A percentile compares a stretch with the other conserved stretches of the same genome.
Conservation (phyloP, 2,329 filamentous ascomycete species). For the Gyromitra esculenta region DNA sequence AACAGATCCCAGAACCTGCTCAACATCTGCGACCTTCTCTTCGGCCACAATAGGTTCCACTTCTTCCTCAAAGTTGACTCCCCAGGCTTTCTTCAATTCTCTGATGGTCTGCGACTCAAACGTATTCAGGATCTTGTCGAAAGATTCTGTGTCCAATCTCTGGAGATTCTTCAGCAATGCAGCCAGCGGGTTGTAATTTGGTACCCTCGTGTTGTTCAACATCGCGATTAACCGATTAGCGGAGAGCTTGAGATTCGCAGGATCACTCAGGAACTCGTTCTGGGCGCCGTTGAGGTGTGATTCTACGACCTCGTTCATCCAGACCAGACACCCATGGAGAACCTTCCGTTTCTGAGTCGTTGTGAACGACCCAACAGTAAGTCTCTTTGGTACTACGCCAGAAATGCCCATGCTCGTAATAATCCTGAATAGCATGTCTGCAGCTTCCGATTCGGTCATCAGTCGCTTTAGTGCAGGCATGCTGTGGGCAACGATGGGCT, state of each 20-base stretch:
- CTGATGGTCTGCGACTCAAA: conserved; percentile 56
- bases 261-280: conserved; percentile 57
- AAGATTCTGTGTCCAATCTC: conserved; percentile 52
- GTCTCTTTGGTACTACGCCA: conserved; percentile 56
- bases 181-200: conserved; percentile 55
- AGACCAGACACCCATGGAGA: conserved; percentile 56
- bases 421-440: conserved; percentile 56
- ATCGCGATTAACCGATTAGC: conserved; percentile 57
- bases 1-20: conserved; percentile 57
- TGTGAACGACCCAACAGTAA: conserved; percentile 56
- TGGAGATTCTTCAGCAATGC: conserved; percentile 56
- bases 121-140: conserved; percentile 57
- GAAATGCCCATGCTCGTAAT: conserved; percentile 57
- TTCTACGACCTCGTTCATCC: conserved; percentile 56
- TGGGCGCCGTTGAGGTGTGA: conserved; percentile 51
- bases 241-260: conserved; percentile 56
- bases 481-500: conserved; percentile 55
- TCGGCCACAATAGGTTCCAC: conserved; percentile 51
- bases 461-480: conserved; percentile 57
- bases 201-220: conserved; percentile 56
- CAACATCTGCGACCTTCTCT: conserved; percentile 58
- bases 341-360: conserved; percentile 56
- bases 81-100: conserved; percentile 57
- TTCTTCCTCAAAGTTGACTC: conserved; percentile 56
- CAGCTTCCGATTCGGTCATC: conserved; percentile 55